Base-by-base conservation (phyloP, 495 filamentous ascomycete species). In the Tetracladium setigerum region DNA sequence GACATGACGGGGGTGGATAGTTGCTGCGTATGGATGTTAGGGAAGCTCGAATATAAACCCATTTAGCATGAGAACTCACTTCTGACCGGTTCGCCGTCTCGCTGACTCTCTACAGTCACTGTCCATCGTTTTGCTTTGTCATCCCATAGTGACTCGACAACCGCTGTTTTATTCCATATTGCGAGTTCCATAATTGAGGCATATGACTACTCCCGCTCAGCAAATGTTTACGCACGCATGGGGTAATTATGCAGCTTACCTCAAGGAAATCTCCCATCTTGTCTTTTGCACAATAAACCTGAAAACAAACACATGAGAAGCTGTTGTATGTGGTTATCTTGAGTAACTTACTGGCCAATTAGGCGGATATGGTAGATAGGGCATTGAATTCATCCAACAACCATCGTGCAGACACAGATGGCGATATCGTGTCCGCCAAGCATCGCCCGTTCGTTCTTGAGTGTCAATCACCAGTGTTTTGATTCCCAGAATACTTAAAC, bases 221-320 rank as follows among this genome's bases (percentile, higher is more conserved):
- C 22, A 27, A 27, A 27, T 27, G 22, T 27, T n/a, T 27, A 27
- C 22, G 22, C 22, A 27, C 22, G 22, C 22, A 27, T 27, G 22
- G 22, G 22, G 22, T n/a, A n/a, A n/a, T 3, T 27, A 7, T 27
- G 22, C 22, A 27, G 22, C 22, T 27, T 7, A 27, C 66, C 48
- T 85, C 81, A 55, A 85, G 80, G 67, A 78, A 86, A 38, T 83
- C 79, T 6, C 76, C 82, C 0, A 84, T 67, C 44, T 86, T 85
- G 57, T 85, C 80, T 55, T 84, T 84, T 2, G 81, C 22, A 7
- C 22, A 27, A 27, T 27, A 27, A 7, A 27, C 22, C 80, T 3
- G 76, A 77, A 55, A 78, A 81, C 13, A 73, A 34, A 27, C 3
- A 27, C 22, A n/a, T 37, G 16, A 17, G 34, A 17, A n/a, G 34